Evolutionary conservation across 2,329 filamentous ascomycete species (phyloP), one percentile per base, ranked within the genome.

Genomic region (Madurella mycetomatis): DNA sequence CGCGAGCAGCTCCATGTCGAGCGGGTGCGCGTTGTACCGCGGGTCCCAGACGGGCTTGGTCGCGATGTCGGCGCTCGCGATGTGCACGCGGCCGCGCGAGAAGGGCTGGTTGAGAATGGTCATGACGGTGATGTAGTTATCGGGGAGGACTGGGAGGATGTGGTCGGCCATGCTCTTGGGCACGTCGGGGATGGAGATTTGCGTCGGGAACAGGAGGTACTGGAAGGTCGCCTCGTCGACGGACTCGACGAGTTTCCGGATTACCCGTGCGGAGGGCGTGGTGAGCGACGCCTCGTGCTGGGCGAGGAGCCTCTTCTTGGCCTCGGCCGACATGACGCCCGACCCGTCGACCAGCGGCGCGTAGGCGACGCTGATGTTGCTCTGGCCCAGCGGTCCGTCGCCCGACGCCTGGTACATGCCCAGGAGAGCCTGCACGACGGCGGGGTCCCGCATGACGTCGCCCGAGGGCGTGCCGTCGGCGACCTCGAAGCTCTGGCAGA

Each of bases 91-190:
- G 5, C 84, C 84, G 0, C 82, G 76, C 1, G 79, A 82, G 61
- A 82, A 78, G 0, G 84, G 83, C 53, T 86, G 84, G 51, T 80
- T 80, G 25, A 83, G 78, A 56, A 82, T 81, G 0, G 77, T 75
- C 60, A 79, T 78, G 55, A 80, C 72, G 13, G 80, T 78, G 48
- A 83, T 73, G 64, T 79, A 82, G 60, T 84, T 78, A 54, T 73
- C 68, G 3, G 72, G 70, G 1, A 62, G 61, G 4, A 59, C 60
- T 30, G 68, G 65, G 9, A 61, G 63, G 57, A 68, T 64, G 55
- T 64, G 65, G 18, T 66, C 63, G 9, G 66, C 63, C 46, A 66
- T 59, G 16, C 52, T 63, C 30, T 62, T 56, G 5, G 64, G 61
- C n/a, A 31, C 9, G 19, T 54, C 51, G 55, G 51, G 54, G 47